These are phyloP conservation scores for Hypoxylon rickii DNA, from an alignment of 495 filamentous ascomycete genomes.

Conservation along the genomic window DNA sequence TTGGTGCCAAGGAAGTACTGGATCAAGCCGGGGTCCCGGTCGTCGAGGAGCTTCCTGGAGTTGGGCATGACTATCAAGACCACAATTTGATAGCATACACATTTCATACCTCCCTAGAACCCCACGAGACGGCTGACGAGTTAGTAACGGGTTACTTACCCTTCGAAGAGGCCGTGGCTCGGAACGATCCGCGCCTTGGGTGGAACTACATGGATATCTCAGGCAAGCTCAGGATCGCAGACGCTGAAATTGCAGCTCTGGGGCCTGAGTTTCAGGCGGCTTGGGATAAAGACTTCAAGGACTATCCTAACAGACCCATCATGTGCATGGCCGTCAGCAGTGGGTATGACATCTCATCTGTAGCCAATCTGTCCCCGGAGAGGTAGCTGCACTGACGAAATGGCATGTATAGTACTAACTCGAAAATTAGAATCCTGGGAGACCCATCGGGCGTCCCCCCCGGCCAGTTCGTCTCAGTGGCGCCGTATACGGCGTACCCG, in stretches of 20 bases:
- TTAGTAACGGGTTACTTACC: constrained; percentile 30
- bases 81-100: constrained; percentile 45
- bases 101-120: constrained; percentile 38
- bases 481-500: constrained; percentile 54
- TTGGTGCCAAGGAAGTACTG: constrained; percentile 52
- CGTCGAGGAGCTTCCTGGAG: constrained; percentile 50
- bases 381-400: background rate
- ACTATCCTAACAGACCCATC: constrained; percentile 43
- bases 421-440: constrained; percentile 26
- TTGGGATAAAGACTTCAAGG: constrained; percentile 53
- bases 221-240: constrained; percentile 48
- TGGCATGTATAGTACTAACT: background rate
- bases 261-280: constrained; percentile 45
- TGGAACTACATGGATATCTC: constrained; percentile 56
- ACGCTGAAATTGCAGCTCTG: constrained; percentile 45
- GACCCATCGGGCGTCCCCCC: constrained; percentile 33
- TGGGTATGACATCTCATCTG: no score
- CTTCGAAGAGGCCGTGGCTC: constrained; percentile 27
- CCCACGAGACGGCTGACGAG: constrained; percentile 44
- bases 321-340: constrained; percentile 38
- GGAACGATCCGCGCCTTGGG: constrained; percentile 40
- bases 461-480: constrained; percentile 45
- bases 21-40: constrained; percentile 39
- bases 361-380: background rate
- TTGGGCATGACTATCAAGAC: constrained; percentile 57